A percentile compares a stretch with the other conserved stretches of the same genome.
Conservation (phyloP, 352 stramenopile species). For the Phytophthora sojae region DNA sequence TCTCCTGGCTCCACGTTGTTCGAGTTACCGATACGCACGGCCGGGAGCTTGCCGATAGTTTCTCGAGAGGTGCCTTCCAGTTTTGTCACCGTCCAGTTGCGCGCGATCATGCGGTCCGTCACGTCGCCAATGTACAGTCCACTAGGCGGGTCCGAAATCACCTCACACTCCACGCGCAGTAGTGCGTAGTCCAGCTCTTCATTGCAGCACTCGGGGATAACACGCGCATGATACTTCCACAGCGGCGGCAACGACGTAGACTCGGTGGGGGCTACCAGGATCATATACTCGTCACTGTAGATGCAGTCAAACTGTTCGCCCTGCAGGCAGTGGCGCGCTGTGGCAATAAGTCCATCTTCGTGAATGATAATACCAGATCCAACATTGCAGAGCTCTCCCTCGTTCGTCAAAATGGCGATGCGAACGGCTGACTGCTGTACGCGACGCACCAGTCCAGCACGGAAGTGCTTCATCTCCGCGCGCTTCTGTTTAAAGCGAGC, state of each 20-base stretch:
- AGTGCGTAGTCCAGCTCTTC: constrained; percentile 87
- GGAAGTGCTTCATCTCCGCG: constrained; percentile 89
- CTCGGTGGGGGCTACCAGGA: constrained; percentile 84
- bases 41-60: constrained; percentile 78
- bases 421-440: constrained; percentile 88
- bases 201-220: constrained; percentile 85
- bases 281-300: constrained; percentile 90
- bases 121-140: constrained; percentile 91
- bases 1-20: constrained; percentile 90
- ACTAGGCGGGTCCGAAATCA: constrained; percentile 86
- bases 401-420: constrained; percentile 86
- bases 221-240: constrained; percentile 87
- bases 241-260: constrained; percentile 78
- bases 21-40: constrained; percentile 86
- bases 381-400: constrained; percentile 88
- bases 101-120: constrained; percentile 86
- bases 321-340: constrained; percentile 80
- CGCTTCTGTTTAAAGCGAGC: constrained; percentile 82
- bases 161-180: constrained; percentile 83
- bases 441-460: constrained; percentile 81
- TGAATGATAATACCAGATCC: constrained; percentile 89
- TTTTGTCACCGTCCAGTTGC: constrained; percentile 85
- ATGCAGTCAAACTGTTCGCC: constrained; percentile 90
- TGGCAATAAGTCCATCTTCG: constrained; percentile 81
- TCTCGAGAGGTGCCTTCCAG: constrained; percentile 74